Percentiles rank a stretch among this genome's conserved stretches.
These are phyloP conservation scores for Oryza glaberrima DNA, from an alignment of 176 grass and related monocot genomes.

Conservation along the genomic window DNA sequence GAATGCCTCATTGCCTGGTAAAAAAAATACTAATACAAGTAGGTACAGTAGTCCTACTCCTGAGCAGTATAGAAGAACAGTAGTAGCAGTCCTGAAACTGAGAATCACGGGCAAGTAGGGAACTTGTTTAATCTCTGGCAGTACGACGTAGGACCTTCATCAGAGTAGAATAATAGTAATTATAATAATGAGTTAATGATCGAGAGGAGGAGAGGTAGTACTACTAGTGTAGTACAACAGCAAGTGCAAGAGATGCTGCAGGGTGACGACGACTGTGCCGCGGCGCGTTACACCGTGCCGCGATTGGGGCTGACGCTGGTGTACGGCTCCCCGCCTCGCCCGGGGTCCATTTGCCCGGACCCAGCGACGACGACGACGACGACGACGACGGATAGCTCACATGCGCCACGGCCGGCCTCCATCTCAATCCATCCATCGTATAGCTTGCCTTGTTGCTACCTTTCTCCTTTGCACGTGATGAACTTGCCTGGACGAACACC, in stretches of 20 bases:
- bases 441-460: neutral
- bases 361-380: neutral
- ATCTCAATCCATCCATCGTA: too few relatives aligned
- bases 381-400: neutral
- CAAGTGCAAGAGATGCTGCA: neutral
- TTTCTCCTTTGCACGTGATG: neutral
- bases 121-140: slow-evolving; percentile 2
- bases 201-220: neutral
- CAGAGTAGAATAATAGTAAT: neutral
- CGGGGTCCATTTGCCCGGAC: slow-evolving; percentile 1
- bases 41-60: too few relatives aligned
- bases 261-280: neutral
- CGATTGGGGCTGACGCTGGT: slow-evolving; percentile 16
- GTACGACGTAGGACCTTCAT: slow-evolving; percentile 16
- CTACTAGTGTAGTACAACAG: neutral
- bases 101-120: neutral
- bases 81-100: neutral
- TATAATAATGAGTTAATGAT: neutral
- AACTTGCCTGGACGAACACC: neutral
- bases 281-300: slow-evolving; percentile 12
- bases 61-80: too few relatives aligned
- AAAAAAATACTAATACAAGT: neutral
- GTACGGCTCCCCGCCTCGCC: slow-evolving; percentile 10
- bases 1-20: neutral
- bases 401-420: neutral